Base-by-base conservation (phyloP, 192 early-diverging fungal genomes). In the Coemansia sp. region DNA sequence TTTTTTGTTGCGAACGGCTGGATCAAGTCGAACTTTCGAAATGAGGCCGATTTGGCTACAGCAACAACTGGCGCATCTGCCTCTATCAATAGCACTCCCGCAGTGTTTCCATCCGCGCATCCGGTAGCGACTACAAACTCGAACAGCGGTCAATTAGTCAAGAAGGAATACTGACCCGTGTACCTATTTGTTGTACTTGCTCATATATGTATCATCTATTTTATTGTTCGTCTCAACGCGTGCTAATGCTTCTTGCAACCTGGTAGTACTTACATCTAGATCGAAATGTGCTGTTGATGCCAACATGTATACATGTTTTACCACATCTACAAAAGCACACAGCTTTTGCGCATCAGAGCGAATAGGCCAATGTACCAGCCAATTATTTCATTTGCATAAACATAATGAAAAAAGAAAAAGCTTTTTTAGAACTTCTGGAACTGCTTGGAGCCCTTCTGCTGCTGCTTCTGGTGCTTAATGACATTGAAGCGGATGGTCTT, bases 401-500 rank as follows among this genome's bases (percentile, higher is more conserved):
- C 30, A 59, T 21, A 31, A 59, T 25, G 21, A 31, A 17, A 21
- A 29, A 29, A 14, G 42, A 30, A 51, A 50, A 55, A 14, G 1
- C 6, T 36, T 55, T 66, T 63, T 90, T 91, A 95, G 90, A 94
- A 95, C 89, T 93, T 94, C 76, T 85, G 75, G 90, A 95, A 95
- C 79, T 85, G 80, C 92, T 95, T 95, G 81, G 87, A 85, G 77
- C 87, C 88, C 88, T 92, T 93, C 68, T 80, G 77, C 57, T 82
- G 72, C 80, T 84, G 78, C 91, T 95, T 94, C 81, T 87, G 83
- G 86, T 95, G 91, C 89, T 95, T 95, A 82, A 99, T 87, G 71
- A 99, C 97, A 90, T 99, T 99, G 94, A 97, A 99, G 78, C 95
- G 94, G 79, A 99, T 91, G 67, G 97, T 99, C 92, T 99, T 99